Evolutionary conservation across 2,329 filamentous ascomycete genomes (phyloP).

Genomic region (Clonostachys rhizophaga): DNA sequence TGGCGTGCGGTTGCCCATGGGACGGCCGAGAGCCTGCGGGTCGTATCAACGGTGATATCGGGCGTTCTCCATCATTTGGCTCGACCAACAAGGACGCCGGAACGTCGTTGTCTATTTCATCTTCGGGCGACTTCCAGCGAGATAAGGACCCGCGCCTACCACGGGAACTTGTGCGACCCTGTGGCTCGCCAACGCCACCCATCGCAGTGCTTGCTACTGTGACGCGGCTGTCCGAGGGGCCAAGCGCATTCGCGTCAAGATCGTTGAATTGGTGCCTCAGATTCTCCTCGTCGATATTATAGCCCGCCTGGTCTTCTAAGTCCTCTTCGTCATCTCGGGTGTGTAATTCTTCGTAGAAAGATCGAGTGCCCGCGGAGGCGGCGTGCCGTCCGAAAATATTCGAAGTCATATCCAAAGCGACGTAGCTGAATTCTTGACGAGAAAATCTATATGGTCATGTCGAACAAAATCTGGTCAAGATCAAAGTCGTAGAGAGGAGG

Average conservation of each 20-base stretch:
- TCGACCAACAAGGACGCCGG: slow-evolving; percentile 61
- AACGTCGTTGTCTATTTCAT: slow-evolving; percentile 55
- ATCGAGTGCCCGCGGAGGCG: slow-evolving; percentile 11
- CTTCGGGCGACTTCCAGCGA: slow-evolving; percentile 22
- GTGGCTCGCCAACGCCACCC: background rate
- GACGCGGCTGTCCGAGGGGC: slow-evolving; percentile 37
- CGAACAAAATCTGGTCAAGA: too few species aligned
- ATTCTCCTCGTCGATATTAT: slow-evolving; percentile 45
- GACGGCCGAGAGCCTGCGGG: background rate
- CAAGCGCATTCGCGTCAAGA: slow-evolving; percentile 40
- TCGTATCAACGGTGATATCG: slow-evolving; percentile 4
- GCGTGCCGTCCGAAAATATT: slow-evolving; percentile 5
- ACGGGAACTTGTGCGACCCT: background rate
- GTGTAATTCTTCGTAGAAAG: slow-evolving; percentile 46
- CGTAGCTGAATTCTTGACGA: too few species aligned
- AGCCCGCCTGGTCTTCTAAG: background rate
- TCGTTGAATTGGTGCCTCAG: slow-evolving; percentile 45
- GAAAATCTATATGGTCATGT: too few species aligned
- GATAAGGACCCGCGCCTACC: background rate
- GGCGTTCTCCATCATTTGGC: slow-evolving; percentile 24
- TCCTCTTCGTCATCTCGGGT: slow-evolving; percentile 22
- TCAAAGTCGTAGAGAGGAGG: too few species aligned
- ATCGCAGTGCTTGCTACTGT: slow-evolving; percentile 30
- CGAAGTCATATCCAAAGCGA: background rate
- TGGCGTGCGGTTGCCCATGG: background rate